A percentile compares a stretch with the other conserved stretches of the same genome.
These are phyloP conservation scores for Carex pumila DNA, from an alignment of 176 grass and related monocot species.

Conservation along the genomic window DNA sequence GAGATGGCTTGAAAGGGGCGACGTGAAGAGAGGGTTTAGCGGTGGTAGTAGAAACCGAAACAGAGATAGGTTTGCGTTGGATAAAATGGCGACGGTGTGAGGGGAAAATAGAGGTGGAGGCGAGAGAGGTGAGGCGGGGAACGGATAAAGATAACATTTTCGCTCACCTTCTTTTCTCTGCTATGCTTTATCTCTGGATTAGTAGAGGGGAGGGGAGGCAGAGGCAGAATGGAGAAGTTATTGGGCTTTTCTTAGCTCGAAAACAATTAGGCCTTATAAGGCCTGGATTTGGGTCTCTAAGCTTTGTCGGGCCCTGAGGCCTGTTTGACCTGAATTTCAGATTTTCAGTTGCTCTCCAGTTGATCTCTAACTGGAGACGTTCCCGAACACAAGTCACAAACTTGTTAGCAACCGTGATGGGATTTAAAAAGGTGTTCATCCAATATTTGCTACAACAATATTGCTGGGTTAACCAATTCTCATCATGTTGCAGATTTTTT, in stretches of 20 bases:
- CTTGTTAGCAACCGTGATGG: too few relatives aligned
- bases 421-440: too few relatives aligned
- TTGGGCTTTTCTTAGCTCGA: neutral
- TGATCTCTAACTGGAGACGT: neutral
- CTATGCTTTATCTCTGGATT: neutral
- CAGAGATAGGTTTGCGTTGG: constrained; percentile 11
- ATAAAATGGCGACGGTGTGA: neutral
- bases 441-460: too few relatives aligned
- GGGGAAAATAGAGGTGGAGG: neutral
- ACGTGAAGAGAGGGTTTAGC: neutral
- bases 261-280: neutral
- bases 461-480: too few relatives aligned
- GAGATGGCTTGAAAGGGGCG: neutral
- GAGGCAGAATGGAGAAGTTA: neutral
- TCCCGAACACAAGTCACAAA: too few relatives aligned
- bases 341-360: neutral
- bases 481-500: too few relatives aligned
- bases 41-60: neutral
- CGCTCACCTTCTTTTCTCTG: neutral
- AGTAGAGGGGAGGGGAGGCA: neutral
- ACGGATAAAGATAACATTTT: constrained; percentile 27
- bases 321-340: neutral
- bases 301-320: neutral
- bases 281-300: neutral
- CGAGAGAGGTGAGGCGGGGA: constrained; percentile 3